phyloP scores from a whole-genome alignment of 306 rosid species.

The Dicorynia guianensis region DNA sequence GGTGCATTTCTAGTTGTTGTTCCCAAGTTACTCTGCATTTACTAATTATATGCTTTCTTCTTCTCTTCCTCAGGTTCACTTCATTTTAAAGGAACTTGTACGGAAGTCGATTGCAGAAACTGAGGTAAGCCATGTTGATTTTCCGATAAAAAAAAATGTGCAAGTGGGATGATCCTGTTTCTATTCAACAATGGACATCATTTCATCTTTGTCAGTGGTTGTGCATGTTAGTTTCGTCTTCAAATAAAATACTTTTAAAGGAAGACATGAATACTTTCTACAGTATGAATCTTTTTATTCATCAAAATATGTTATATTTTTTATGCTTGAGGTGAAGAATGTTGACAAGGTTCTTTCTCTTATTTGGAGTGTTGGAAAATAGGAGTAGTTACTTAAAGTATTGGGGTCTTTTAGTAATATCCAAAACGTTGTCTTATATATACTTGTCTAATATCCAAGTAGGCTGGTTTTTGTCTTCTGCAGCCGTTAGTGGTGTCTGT shows the following conservation, averaged over 20 bases:
- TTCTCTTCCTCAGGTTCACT: slow-evolving; percentile 77
- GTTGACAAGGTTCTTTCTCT: not conserved
- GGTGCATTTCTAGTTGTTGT: not conserved
- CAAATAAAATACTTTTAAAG: not conserved
- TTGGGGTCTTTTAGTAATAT: too few relatives aligned
- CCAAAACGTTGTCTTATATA: too few relatives aligned
- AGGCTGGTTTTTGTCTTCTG: too few relatives aligned
- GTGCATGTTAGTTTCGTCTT: not conserved
- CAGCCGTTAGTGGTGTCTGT: too few relatives aligned
- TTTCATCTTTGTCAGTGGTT: not conserved
- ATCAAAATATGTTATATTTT: too few relatives aligned
- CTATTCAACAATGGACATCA: not conserved
- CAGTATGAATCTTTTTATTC: not conserved
- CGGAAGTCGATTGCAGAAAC: slow-evolving; percentile 95
- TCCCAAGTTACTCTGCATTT: slow-evolving; percentile 13
- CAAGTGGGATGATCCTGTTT: slow-evolving; percentile 20
- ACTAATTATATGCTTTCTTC: slow-evolving; percentile 14
- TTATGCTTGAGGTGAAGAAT: not conserved
- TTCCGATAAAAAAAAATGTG: not conserved
- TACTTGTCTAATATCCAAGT: too few relatives aligned
- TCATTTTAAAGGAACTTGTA: slow-evolving; percentile 93
- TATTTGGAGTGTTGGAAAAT: not conserved
- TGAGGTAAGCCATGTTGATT: slow-evolving; percentile 58
- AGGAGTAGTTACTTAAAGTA: too few relatives aligned
- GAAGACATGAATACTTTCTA: not conserved